These are phyloP conservation scores for Amylostereum areolatum DNA, from an alignment of 1,284 basidiomycete species.

Conservation along the genomic window DNA sequence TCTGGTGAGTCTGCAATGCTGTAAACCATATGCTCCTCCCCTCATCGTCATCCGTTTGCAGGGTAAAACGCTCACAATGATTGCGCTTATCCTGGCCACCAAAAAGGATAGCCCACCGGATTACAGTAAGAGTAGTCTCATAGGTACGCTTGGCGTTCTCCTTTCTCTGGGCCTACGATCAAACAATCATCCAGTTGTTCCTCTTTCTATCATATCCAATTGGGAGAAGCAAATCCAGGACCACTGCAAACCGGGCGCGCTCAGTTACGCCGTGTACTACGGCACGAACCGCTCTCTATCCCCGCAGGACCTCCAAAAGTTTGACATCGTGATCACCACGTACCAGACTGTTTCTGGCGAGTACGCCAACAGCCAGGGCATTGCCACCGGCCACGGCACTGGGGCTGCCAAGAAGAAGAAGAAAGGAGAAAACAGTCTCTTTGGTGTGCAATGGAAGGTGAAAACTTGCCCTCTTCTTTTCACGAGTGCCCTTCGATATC, in stretches of 20 bases:
- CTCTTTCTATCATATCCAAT: slow-evolving; percentile 83
- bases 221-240: slow-evolving; percentile 88
- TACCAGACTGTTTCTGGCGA: slow-evolving; percentile 71
- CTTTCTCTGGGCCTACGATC: not conserved
- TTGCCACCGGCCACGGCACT: slow-evolving; percentile 6
- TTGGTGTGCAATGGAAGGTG: slow-evolving; percentile 78
- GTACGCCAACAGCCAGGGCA: slow-evolving; percentile 24
- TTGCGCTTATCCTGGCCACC: slow-evolving; percentile 72
- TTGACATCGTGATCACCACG: slow-evolving; percentile 87
- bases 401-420: slow-evolving; percentile 50
- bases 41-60: slow-evolving; percentile 19
- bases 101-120: slow-evolving; percentile 52
- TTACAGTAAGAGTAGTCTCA: slow-evolving; percentile 65
- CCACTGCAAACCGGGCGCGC: slow-evolving; percentile 54
- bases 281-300: slow-evolving; percentile 59
- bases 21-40: not conserved
- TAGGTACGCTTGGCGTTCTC: slow-evolving; percentile 45
- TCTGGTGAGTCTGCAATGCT: slow-evolving; percentile 26
- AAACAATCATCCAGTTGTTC: slow-evolving; percentile 53
- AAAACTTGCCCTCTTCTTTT: slow-evolving; percentile 4
- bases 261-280: slow-evolving; percentile 66
- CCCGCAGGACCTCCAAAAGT: slow-evolving; percentile 53
- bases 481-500: not conserved
- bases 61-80: slow-evolving; percentile 84
- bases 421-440: slow-evolving; percentile 44